A percentile compares a stretch with the other conserved stretches of the same genome.
Conservation (phyloP, 257 asterid genomes). For the Mitragyna speciosa region DNA sequence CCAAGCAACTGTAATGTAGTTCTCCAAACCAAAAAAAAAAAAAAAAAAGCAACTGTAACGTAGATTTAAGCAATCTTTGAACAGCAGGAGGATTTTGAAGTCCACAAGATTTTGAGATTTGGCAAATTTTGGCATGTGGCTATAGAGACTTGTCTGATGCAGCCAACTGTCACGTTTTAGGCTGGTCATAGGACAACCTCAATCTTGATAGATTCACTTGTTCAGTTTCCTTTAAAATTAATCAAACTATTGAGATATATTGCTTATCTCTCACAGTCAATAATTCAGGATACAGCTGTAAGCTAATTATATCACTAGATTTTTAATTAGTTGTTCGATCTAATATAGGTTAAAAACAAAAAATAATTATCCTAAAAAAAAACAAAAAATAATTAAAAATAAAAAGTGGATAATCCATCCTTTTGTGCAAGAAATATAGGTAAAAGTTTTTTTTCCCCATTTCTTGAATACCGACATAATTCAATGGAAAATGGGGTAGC, state of each 20-base stretch:
- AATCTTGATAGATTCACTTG: conserved; percentile 52
- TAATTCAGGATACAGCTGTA: conserved; percentile 31
- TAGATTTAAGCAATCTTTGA: conserved; percentile 13
- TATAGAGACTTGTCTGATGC: conserved; percentile 28
- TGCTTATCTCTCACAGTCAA: not conserved
- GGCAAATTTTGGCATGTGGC: conserved; percentile 43
- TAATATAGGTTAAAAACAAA: not conserved
- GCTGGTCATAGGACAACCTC: conserved; percentile 34
- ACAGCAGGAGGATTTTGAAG: not conserved
- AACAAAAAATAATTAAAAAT: not conserved
- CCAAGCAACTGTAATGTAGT: conserved; percentile 9
- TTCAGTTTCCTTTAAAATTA: conserved; percentile 24
- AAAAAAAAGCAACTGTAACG: too few relatives aligned
- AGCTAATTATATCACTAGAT: not conserved
- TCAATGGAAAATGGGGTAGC: not conserved
- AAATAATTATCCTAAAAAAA: too few relatives aligned
- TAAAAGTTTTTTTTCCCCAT: not conserved
- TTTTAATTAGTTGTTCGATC: too few relatives aligned
- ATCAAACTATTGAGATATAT: not conserved
- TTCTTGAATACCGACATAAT: not conserved
- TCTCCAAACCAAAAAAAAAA: too few relatives aligned
- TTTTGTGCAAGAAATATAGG: not conserved
- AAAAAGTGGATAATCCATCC: not conserved
- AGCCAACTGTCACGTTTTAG: conserved; percentile 13
- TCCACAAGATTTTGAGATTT: conserved; percentile 6